phyloP scores from a whole-genome alignment of 2,329 filamentous ascomycete genomes.

The Pseudonectria buxi region DNA sequence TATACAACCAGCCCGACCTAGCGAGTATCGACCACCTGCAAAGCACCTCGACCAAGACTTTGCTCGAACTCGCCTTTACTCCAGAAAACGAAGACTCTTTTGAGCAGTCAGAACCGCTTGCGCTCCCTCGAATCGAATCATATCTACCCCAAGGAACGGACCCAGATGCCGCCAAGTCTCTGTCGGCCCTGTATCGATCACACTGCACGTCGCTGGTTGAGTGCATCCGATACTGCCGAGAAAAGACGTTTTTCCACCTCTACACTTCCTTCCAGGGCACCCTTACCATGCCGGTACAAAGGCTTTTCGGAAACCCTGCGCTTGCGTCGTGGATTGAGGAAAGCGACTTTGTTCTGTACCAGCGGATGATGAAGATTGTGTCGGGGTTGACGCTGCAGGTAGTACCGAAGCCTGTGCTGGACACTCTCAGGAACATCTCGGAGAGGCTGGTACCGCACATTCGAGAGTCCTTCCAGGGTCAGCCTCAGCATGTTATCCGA shows the following conservation, averaged over 20 bases:
- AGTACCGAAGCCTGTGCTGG: slow-evolving; percentile 78
- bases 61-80: slow-evolving; percentile 54
- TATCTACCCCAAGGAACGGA: slow-evolving; percentile 81
- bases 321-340: slow-evolving; percentile 91
- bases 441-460: slow-evolving; percentile 76
- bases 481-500: slow-evolving; percentile 76
- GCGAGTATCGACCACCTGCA: slow-evolving; percentile 52
- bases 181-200: slow-evolving; percentile 83
- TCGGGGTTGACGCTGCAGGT: slow-evolving; percentile 86
- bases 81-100: slow-evolving; percentile 45
- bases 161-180: slow-evolving; percentile 74
- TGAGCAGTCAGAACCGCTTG: slow-evolving; percentile 60
- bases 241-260: slow-evolving; percentile 92
- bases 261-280: slow-evolving; percentile 95
- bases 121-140: slow-evolving; percentile 76
- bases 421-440: slow-evolving; percentile 81
- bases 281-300: slow-evolving; percentile 92
- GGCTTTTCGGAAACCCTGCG: slow-evolving; percentile 73
- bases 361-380: slow-evolving; percentile 92
- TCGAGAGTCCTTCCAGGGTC: slow-evolving; percentile 73
- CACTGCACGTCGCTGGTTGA: slow-evolving; percentile 95
- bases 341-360: slow-evolving; percentile 92
- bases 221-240: slow-evolving; percentile 90
- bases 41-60: slow-evolving; percentile 50
- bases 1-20: slow-evolving; percentile 55